Base-by-base conservation (phyloP, 2,329 filamentous ascomycete genomes). In the Aspergillus fumigatus region DNA sequence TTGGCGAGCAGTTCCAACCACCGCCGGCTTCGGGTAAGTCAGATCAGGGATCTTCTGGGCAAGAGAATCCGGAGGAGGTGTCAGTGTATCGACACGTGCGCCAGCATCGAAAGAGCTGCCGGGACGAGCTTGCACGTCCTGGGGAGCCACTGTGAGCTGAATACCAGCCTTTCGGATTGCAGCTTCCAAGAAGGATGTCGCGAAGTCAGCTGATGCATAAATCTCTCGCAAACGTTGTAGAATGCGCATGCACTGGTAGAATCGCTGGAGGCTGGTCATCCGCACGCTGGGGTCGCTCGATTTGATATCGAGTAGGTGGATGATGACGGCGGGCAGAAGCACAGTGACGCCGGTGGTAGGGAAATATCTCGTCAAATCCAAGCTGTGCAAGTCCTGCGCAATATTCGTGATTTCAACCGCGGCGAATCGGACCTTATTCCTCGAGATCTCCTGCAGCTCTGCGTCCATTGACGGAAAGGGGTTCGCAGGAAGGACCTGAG, bases 131-230 rank as follows among this genome's bases (percentile, higher is more conserved):
- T 64, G 71, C 58, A 72, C 63, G 29, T 72, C 70, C 55, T 69
- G 67, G 8, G 57, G 67, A 8, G 73, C 65, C 75, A 80, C 75
- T 2, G 82, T 83, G 41, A 91, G 79, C 55, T 89, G 86, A 60
- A 94, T 92, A 55, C 89, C 86, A 8, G 90, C 90, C 77, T 96
- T 95, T 60, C 89, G 87, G 60, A 96, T 88, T 0, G 92, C 91
- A 1, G 92, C 91, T 70, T 96, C 90, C n/a, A 97, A 81, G 77
- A 97, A 97, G 2, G 90, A 90, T 0, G 90, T 93, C n/a, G 91
- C 92, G 67, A 94, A 96, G 73, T 97, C 92, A n/a, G 93, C 93
- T 0, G 92, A 92, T 0, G 92, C 87, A 68, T 97, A 97, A 29
- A 92, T 90, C 68, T 96, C 91, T 40, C 92, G 86, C 19, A 97